Evolutionary conservation across 352 stramenopile genomes (phyloP).

Genomic region (Phytophthora pinifolia): DNA sequence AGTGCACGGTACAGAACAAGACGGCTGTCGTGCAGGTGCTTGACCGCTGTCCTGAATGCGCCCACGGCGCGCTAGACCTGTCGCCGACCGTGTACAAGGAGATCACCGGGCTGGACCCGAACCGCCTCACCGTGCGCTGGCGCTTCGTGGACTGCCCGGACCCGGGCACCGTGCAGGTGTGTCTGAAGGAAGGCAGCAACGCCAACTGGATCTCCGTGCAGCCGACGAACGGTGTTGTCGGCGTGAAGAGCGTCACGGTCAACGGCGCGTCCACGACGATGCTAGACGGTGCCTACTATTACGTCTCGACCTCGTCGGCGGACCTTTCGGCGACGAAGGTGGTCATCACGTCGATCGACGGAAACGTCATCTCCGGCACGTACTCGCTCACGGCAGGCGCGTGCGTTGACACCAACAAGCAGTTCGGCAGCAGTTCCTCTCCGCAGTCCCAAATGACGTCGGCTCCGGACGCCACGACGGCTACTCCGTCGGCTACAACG

Average conservation of each 20-base stretch:
- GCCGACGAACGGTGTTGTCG: slow-evolving; percentile 51
- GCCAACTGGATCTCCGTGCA: slow-evolving; percentile 59
- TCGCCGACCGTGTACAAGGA: slow-evolving; percentile 66
- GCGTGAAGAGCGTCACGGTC: slow-evolving; percentile 59
- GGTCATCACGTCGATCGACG: slow-evolving; percentile 52
- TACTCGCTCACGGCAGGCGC: slow-evolving; percentile 43
- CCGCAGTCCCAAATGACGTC: slow-evolving; percentile 12
- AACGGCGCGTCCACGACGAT: slow-evolving; percentile 60
- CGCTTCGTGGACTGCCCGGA: slow-evolving; percentile 67
- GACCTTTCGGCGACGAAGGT: slow-evolving; percentile 50
- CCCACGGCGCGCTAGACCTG: slow-evolving; percentile 64
- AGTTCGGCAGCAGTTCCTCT: slow-evolving; percentile 27
- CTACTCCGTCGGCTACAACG: slow-evolving; percentile 9
- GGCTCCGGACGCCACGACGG: slow-evolving; percentile 2
- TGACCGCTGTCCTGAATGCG: slow-evolving; percentile 74
- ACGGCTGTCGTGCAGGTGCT: slow-evolving; percentile 66
- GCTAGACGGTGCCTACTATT: slow-evolving; percentile 73
- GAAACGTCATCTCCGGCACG: slow-evolving; percentile 53
- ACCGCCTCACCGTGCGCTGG: slow-evolving; percentile 60
- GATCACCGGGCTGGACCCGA: slow-evolving; percentile 63
- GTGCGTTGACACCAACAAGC: slow-evolving; percentile 34
- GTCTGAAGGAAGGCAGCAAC: slow-evolving; percentile 71
- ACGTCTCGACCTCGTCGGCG: slow-evolving; percentile 32
- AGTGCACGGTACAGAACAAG: slow-evolving; percentile 42
- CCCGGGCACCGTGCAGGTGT: slow-evolving; percentile 56